Percentiles rank a stretch among this genome's conserved stretches.
phyloP scores from a whole-genome alignment of 306 rosid species.

The Prunus mume region DNA sequence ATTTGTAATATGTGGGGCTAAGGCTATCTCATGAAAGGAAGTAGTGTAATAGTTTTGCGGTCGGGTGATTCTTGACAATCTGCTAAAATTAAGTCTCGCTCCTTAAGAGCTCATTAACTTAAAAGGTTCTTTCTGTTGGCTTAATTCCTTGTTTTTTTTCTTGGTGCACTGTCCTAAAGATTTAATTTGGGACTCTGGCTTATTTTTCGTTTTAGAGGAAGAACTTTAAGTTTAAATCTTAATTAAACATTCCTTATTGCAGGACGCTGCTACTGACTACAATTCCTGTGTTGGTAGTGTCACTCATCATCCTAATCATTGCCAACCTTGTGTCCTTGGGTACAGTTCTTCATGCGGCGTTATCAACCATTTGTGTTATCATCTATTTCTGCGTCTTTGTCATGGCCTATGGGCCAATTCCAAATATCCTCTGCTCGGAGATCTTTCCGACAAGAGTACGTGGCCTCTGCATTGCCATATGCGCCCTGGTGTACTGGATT shows the following conservation, averaged over 20 bases:
- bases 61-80: no score
- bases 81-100: no score
- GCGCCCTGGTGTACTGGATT: constrained; percentile 66
- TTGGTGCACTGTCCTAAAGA: neutral
- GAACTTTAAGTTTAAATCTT: neutral
- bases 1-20: no score
- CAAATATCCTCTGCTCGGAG: constrained; percentile 75
- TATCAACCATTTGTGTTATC: constrained; percentile 61
- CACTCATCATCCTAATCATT: constrained; percentile 53
- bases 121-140: no score
- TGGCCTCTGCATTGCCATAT: constrained; percentile 78
- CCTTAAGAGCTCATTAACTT: no score
- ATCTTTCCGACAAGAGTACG: constrained; percentile 82
- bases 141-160: no score
- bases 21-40: no score
- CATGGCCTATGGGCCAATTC: constrained; percentile 73
- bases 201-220: neutral
- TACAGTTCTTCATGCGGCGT: constrained; percentile 47
- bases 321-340: constrained; percentile 40
- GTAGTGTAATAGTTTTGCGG: no score
- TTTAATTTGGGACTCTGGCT: neutral
- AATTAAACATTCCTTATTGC: constrained; percentile 27
- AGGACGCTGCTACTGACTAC: constrained; percentile 62
- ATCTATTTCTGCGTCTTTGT: constrained; percentile 66
- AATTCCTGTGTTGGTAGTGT: constrained; percentile 60